Evolutionary conservation across 139 green algal species (phyloP), one percentile per base, ranked within the genome.

Genomic region (Chlorella sp.): DNA sequence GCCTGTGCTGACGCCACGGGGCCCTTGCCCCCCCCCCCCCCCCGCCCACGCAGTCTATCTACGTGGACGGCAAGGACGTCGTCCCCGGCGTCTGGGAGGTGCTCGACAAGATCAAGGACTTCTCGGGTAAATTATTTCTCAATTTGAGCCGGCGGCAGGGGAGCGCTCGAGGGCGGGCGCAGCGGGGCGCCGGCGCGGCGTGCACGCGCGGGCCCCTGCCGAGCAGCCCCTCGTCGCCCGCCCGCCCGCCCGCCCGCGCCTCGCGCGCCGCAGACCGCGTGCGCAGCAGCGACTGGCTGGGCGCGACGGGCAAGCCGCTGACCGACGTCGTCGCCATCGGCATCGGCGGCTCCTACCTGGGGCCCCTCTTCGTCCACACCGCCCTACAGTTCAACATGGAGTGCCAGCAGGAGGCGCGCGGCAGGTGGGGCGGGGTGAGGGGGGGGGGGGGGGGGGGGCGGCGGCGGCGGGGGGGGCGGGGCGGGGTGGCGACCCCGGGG

Each of bases 311-410:
- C 67, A 98, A 98, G 90, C 87, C 91, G 31, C 89, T 99, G 42
- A 98, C 87, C 56, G 90, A 96, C 59, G 91, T 99, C 45, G 96
- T 99, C 25, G 92, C 92, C 38, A 93, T 99, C 65, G 96, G 96
- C 78, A 99, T 99, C 70, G 96, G 96, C 42, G 96, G 96, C 70
- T 95, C 85, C 62, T 99, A 98, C 90, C 86, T 99, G 65, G 96
- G 96, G 1, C 96, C 96, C 11, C 88, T 97, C 6, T 99, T 99
- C 74, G 94, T 99, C 63, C 96, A 99, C 92, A 99, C 94, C 33
- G 91, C 96, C 7, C 89, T 99, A 14, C 80, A 82, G 41, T 94
- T 90, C 40, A 83, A 92, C 71, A 73, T 84, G 68, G 58, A 71
- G 50, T 75, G 74, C 66, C 68, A 81, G 67, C 41, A 79, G 46